Percentiles rank a stretch among this genome's conserved stretches.
Conservation (phyloP, 129 eudicot species). For the Apium graveolens region DNA sequence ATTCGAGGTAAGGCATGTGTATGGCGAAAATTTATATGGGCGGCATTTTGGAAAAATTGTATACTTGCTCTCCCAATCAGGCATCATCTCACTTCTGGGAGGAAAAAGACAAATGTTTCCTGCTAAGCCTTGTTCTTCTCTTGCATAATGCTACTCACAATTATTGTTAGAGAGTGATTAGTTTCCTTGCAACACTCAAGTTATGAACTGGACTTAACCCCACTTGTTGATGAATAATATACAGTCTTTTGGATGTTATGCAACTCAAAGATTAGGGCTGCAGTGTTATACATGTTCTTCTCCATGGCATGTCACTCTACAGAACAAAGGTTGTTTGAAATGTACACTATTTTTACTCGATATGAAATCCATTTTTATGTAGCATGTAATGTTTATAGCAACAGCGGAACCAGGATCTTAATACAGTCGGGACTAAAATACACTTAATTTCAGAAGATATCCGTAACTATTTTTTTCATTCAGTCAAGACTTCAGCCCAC, state of each 20-base stretch:
- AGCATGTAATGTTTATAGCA: neutral
- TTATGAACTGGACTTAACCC: constrained; percentile 44
- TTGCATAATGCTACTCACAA: constrained; percentile 4
- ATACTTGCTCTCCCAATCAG: neutral
- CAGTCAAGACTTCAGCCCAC: neutral
- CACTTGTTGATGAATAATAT: constrained; percentile 17
- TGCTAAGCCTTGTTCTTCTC: neutral
- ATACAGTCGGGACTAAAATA: no score
- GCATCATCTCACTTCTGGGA: neutral
- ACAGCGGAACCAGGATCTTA: no score
- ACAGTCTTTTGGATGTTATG: constrained; percentile 8
- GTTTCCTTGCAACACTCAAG: constrained; percentile 7
- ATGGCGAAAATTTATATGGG: neutral
- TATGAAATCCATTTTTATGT: neutral
- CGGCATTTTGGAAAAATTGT: neutral
- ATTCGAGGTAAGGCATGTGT: neutral
- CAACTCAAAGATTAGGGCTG: neutral
- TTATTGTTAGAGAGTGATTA: neutral
- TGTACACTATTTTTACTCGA: neutral
- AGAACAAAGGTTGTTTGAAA: neutral
- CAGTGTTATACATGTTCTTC: constrained; percentile 16
- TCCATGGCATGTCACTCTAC: constrained; percentile 7
- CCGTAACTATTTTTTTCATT: no score
- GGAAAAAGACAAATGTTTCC: neutral
- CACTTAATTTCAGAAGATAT: no score